Evolutionary conservation across 108 stramenopile species (phyloP), one percentile per base, ranked within the genome.

Genomic region (Cyclotella cryptica): DNA sequence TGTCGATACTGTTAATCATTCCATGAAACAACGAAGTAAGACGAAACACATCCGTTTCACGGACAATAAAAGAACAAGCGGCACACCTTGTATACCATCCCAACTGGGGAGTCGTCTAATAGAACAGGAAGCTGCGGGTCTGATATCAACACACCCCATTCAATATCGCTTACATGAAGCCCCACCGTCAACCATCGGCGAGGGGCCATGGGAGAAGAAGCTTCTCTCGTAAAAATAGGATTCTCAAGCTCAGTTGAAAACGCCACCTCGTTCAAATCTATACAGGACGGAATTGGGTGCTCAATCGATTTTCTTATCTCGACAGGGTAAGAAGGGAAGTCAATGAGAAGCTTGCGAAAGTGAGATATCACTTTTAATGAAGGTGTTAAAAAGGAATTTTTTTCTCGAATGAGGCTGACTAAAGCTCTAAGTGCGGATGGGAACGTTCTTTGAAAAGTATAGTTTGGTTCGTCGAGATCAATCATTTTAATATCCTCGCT

Each of bases 21-120:
- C 17, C 35, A 35, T 35, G 2, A 10, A 2, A 41, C 17, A 43
- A 57, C 10, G 42, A 70, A 24, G n/a, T 54, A 14, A 54, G 47
- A 13, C 49, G 1, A 53, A 4, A 19, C 14, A 54, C 53, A 28
- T 19, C 14, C 29, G 29, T 29, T 27, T 26, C n/a, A 13, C 21
- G 51, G 11, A 49, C n/a, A 4, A 27, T 46, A 39, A 53, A 30
- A 35, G 18, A 29, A n/a, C n/a, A 28, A 24, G 24, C 35, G 58
- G 11, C 46, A 1, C 62, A 68, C 79, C 76, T 84, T 84, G 59
- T 69, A 84, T 41, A 75, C 51, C 13, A 84, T 64, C 30, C 83
- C 78, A 19, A 73, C 57, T 19, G 51, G 66, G 28, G 62, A 26
- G 8, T 64, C 53, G 35, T 83, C 55, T 12, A 28, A 26, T 35